These are phyloP conservation scores for Naegleria lovaniensis DNA, from an alignment of 208 protist genomes.

Conservation along the genomic window DNA sequence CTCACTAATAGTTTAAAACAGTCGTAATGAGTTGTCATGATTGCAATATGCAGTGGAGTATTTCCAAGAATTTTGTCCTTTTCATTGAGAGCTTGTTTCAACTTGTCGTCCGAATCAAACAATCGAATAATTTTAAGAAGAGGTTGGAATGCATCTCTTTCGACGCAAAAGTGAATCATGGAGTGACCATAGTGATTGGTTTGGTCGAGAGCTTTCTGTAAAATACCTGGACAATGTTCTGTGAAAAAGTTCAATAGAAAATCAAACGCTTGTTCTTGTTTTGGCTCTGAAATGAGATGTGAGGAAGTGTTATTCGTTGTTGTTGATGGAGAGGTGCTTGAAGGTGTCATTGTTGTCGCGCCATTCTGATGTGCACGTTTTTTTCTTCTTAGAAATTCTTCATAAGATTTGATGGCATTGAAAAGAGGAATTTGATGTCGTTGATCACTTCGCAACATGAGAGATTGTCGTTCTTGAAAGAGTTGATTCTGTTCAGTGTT, in stretches of 20 bases:
- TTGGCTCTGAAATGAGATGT: background rate
- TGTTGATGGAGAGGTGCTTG: background rate
- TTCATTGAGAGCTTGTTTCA: background rate
- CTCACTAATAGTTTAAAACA: background rate
- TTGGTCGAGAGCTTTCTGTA: background rate
- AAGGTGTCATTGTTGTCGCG: too few species aligned
- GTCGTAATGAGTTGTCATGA: background rate
- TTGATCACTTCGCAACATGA: background rate
- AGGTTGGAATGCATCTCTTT: background rate
- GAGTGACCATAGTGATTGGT: background rate
- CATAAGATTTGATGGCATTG: background rate
- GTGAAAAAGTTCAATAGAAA: background rate
- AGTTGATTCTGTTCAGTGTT: background rate
- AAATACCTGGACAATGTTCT: background rate
- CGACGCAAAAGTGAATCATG: background rate
- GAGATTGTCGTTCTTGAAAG: background rate
- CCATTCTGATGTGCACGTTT: background rate
- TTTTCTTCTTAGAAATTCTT: background rate
- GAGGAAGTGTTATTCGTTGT: background rate
- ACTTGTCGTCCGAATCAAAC: background rate
- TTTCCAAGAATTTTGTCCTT: background rate
- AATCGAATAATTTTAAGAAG: background rate
- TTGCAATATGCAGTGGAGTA: background rate
- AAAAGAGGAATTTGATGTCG: background rate
- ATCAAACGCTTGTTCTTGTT: background rate